A percentile compares a stretch with the other conserved stretches of the same genome.
phyloP scores from a whole-genome alignment of 2,329 filamentous ascomycete species.

The Dactylonectria macrodidyma region DNA sequence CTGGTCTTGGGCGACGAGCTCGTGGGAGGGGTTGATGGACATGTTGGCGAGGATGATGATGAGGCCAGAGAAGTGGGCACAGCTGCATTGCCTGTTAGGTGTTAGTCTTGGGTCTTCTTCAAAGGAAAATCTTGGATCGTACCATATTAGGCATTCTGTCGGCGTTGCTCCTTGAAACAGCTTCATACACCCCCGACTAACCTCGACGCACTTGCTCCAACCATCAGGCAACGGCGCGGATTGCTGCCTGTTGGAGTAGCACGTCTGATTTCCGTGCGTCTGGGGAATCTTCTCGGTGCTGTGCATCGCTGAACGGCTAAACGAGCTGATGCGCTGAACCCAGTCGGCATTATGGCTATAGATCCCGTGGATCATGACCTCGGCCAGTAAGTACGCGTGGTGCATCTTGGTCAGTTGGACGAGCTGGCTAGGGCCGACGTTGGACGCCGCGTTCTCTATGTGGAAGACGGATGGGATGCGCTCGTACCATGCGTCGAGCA shows the following conservation, averaged over 20 bases:
- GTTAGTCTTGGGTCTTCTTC: slow-evolving; percentile 14
- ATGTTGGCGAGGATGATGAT: slow-evolving; percentile 54
- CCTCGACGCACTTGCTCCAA: slow-evolving; percentile 53
- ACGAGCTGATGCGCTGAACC: slow-evolving; percentile 52
- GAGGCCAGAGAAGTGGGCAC: slow-evolving; percentile 52
- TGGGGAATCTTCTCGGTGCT: slow-evolving; percentile 29
- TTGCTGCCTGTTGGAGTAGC: slow-evolving; percentile 12
- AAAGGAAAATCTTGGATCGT: background rate
- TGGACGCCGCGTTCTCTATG: slow-evolving; percentile 51
- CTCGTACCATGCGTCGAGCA: slow-evolving; percentile 56
- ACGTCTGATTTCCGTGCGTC: slow-evolving; percentile 1
- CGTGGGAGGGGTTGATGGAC: slow-evolving; percentile 48
- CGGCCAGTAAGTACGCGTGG: slow-evolving; percentile 54
- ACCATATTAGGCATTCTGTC: slow-evolving; percentile 54
- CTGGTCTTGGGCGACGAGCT: slow-evolving; percentile 46
- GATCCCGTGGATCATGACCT: slow-evolving; percentile 57
- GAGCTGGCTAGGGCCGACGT: slow-evolving; percentile 48
- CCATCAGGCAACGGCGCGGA: slow-evolving; percentile 45
- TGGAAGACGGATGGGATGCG: slow-evolving; percentile 53
- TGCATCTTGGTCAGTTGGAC: slow-evolving; percentile 56
- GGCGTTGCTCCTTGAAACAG: slow-evolving; percentile 49
- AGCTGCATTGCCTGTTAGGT: slow-evolving; percentile 45
- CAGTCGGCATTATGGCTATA: slow-evolving; percentile 57
- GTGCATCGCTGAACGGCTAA: slow-evolving; percentile 45
- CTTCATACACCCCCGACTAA: slow-evolving; percentile 53